Evolutionary conservation across 306 rosid genomes (phyloP), one percentile per base, ranked within the genome.

Genomic region (Elaeagnus macrophylla): DNA sequence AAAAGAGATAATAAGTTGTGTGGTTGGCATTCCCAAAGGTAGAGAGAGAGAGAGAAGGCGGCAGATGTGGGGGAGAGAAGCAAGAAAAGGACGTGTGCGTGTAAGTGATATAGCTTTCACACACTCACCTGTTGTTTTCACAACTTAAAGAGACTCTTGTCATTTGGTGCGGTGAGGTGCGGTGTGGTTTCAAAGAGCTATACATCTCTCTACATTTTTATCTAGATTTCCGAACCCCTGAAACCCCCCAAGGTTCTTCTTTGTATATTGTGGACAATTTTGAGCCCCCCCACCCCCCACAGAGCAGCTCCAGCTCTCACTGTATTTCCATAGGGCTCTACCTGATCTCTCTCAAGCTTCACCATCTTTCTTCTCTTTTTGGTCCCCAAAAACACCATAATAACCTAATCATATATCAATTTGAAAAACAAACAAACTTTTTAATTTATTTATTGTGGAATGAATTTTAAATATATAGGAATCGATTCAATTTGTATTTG

Each of bases 21-120:
- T 52, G 83, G 82, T 72, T 70, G 76, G 78, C 80, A 41, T 81
- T 82, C 79, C 89, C 94, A 61, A 87, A 67, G 48, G 17, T 49
- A 41, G 64, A 51, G 64, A 52, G 68, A 37, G 57, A 20, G 78
- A 60, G 70, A 52, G 63, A 68, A 82, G 82, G 77, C 97, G 95
- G 89, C 85, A 89, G 95, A 89, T 85, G 89, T 85, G 94, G 95
- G 97, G 88, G 97, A 79, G 83, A 83, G 95, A 90, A 86, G 83
- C 88, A 41, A 78, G 97, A 90, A 83, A 90, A 88, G 88, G 97
- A 90, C 97, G 86, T 83, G 83, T 86, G 97, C 97, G 86, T 90
- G 97, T 91, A 67, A 77, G 91, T 83, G 94, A 82, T 80, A 84
- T 90, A 75, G 96, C 95, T 86, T 86, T 86, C 93, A 79, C 83